Evolutionary conservation across 2,329 filamentous ascomycete genomes (phyloP).

Genomic region (Diaporthe destruens): DNA sequence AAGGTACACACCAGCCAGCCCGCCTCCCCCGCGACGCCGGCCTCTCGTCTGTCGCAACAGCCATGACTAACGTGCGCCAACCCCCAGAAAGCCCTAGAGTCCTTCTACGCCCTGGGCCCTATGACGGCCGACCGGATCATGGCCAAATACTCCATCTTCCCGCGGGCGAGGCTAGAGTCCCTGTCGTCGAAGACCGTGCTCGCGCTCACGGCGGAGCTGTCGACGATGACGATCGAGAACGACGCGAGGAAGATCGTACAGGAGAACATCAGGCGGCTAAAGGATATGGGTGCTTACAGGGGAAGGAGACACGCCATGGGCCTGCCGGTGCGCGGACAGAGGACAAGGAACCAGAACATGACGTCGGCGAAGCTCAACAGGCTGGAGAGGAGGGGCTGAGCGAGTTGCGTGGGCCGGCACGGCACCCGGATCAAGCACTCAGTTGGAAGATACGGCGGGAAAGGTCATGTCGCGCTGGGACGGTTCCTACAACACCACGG

Average conservation of each 20-base stretch:
- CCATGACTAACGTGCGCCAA: conserved; percentile 38
- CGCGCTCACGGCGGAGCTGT: conserved; percentile 85
- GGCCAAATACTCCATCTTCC: conserved; percentile 90
- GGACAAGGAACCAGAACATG: conserved; percentile 80
- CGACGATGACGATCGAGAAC: conserved; percentile 93
- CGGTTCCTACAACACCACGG: not conserved
- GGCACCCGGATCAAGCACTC: not conserved
- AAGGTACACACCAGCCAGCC: conserved; percentile 67
- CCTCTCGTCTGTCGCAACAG: conserved; percentile 25
- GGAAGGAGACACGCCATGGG: conserved; percentile 93
- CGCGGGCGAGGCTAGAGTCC: conserved; percentile 81
- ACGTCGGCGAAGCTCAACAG: conserved; percentile 73
- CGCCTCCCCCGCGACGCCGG: conserved; percentile 35
- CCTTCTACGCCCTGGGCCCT: conserved; percentile 88
- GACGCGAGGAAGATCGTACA: conserved; percentile 82
- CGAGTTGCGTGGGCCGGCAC: not conserved
- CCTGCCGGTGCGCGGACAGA: conserved; percentile 90
- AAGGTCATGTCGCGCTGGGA: no score
- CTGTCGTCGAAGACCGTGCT: conserved; percentile 82
- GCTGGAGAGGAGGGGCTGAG: conserved; percentile 61
- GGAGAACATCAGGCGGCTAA: conserved; percentile 87
- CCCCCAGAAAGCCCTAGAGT: conserved; percentile 77
- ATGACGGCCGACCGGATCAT: conserved; percentile 79
- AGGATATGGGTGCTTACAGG: conserved; percentile 91
- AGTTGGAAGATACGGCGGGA: not conserved